These are phyloP conservation scores for Botrytis elliptica DNA, from an alignment of 2,329 filamentous ascomycete genomes.

Conservation along the genomic window DNA sequence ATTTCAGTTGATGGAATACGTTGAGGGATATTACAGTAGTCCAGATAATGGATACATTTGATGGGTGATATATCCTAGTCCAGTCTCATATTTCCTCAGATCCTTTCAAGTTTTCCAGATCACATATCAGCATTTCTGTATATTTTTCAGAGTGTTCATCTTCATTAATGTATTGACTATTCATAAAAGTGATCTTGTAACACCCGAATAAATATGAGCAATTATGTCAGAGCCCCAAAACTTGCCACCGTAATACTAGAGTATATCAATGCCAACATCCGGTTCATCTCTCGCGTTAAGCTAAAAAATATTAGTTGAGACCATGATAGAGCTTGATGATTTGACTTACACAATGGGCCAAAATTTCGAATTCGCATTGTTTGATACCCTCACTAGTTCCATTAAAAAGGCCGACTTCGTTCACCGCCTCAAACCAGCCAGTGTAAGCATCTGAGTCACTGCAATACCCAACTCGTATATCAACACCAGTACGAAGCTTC, in stretches of 20 bases:
- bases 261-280: not conserved
- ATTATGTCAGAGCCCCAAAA: not conserved
- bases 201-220: not conserved
- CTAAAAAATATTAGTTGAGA: not conserved
- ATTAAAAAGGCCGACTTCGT: not conserved
- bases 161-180: not conserved
- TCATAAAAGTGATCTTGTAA: not conserved
- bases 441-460: accelerated
- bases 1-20: no score
- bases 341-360: not conserved
- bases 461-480: not conserved
- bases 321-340: not conserved
- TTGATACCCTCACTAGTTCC: not conserved
- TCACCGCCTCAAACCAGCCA: accelerated
- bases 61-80: no score
- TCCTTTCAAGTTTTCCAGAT: not conserved
- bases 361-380: not conserved
- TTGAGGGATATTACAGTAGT: no score
- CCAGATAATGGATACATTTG: no score
- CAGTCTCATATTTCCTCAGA: no score
- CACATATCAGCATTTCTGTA: not conserved
- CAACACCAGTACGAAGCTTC: not conserved
- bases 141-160: not conserved
- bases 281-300: accelerated
- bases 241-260: not conserved